Conservation (phyloP, 2,329 filamentous ascomycete species). For the Dactylella cylindrospora region DNA sequence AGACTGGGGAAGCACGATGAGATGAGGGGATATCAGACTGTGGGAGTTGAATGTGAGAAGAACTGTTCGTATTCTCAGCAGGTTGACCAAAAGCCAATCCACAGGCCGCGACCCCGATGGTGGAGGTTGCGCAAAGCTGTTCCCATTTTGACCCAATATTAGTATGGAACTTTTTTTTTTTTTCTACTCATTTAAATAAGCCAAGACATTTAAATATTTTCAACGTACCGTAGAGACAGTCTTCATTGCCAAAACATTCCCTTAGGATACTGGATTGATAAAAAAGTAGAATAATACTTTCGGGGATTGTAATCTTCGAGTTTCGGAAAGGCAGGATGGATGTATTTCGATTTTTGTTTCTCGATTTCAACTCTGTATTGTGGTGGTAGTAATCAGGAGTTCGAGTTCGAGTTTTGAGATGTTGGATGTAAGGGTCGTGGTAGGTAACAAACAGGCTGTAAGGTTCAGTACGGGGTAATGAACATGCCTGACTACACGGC, state of each 20-base stretch:
- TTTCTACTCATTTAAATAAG: not conserved
- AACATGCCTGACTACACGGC: too few species aligned
- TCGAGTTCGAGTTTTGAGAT: too few species aligned
- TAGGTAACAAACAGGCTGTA: too few species aligned
- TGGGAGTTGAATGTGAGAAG: slow-evolving; percentile 34
- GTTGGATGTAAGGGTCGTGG: too few species aligned
- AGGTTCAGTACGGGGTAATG: too few species aligned
- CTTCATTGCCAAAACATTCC: slow-evolving; percentile 48
- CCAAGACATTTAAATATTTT: slow-evolving; percentile 6
- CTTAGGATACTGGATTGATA: slow-evolving; percentile 23
- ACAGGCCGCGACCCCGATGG: slow-evolving; percentile 49
- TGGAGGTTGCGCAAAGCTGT: slow-evolving; percentile 50
- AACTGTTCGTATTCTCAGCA: slow-evolving; percentile 35
- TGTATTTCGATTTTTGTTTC: too few species aligned
- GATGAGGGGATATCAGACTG: slow-evolving; percentile 33
- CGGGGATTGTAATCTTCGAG: too few species aligned
- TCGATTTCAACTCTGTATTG: too few species aligned
- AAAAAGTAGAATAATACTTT: too few species aligned
- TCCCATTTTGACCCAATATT: slow-evolving; percentile 1
- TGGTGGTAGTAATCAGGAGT: too few species aligned
- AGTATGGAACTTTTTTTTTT: not conserved
- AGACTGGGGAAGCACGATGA: slow-evolving; percentile 37
- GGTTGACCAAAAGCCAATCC: slow-evolving; percentile 49
- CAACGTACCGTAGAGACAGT: slow-evolving; percentile 48
- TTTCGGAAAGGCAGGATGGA: too few species aligned